Evolutionary conservation across 192 early-diverging fungal species (phyloP).

Genomic region (Allomyces macrogynus): DNA sequence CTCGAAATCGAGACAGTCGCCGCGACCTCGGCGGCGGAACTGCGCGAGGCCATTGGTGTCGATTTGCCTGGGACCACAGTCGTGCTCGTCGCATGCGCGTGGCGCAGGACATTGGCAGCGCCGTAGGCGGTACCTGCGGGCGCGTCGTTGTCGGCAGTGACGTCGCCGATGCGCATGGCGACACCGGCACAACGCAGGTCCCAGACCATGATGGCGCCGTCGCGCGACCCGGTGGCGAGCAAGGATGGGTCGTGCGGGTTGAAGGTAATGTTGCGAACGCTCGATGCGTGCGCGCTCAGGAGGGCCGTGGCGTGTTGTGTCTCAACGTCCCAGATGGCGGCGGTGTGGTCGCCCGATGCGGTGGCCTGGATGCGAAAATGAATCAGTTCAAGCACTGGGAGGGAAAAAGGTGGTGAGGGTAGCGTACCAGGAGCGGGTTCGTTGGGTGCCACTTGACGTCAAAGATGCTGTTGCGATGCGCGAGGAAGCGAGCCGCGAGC

Average conservation of each 20-base stretch:
- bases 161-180: neutral
- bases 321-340: slow-evolving; percentile 56
- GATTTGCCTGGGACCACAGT: neutral
- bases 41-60: neutral
- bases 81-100: neutral
- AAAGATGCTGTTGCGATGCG: slow-evolving; percentile 61
- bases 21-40: neutral
- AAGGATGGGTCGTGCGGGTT: slow-evolving; percentile 30
- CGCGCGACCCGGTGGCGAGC: slow-evolving; percentile 48
- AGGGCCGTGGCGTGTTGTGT: slow-evolving; percentile 22
- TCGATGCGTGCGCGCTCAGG: slow-evolving; percentile 45
- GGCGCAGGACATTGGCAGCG: neutral
- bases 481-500: slow-evolving; percentile 16
- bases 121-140: neutral
- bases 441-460: slow-evolving; percentile 59
- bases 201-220: slow-evolving; percentile 56
- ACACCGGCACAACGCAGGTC: slow-evolving; percentile 41
- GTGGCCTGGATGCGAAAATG: slow-evolving; percentile 22
- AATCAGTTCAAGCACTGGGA: neutral
- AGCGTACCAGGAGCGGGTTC: slow-evolving; percentile 37
- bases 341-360: slow-evolving; percentile 54
- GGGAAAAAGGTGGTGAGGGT: slow-evolving; percentile 1
- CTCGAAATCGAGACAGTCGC: neutral
- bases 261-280: slow-evolving; percentile 47
- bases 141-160: neutral